Evolutionary conservation across 2,329 filamentous ascomycete genomes (phyloP), one percentile per base, ranked within the genome.

Genomic region (Sporothrix brasiliensis): DNA sequence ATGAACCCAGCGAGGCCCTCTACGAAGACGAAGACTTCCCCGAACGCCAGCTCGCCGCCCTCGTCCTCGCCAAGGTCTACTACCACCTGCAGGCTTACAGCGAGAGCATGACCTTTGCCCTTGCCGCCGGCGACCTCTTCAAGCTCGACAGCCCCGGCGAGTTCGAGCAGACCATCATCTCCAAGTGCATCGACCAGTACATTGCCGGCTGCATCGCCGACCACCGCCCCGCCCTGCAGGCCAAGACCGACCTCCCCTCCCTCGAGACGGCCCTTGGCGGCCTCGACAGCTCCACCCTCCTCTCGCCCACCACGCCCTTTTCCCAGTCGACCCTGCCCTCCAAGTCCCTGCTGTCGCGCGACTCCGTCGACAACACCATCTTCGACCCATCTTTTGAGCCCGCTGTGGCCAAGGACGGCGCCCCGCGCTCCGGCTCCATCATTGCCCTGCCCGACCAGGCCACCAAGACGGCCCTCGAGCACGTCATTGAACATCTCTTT

Each of bases 21-120:
- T 99, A 97, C 82, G 95, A 99, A 86, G 94, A 99, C 83, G 93
- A 97, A 77, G 87, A 88, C 72, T 99, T 99, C 78, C 92, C 94
- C 65, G 92, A 99, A 80, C 92, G 94, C 77, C 92, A 95, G 80
- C 90, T 99, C 70, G 95, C 95, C 69, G 95, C 95, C 69, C 87
- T 99, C 66, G 93, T 99, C 69, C 91, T 97, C 56, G 92, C 95
- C 76, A 99, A 99, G 86, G 93, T 98, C 75, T 99, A 98, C 84
- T 99, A 98, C 79, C 95, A 99, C 79, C 89, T 99, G 68, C 93
- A 97, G 82, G 95, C 95, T 80, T 99, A 99, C 84, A 95, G 97
- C 79, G 95, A 99, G 84, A 97, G 94, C 81, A 98, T 99, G 94
- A 92, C 92, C 68, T 98, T 99, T 81, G 95, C 95, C 74, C 88